Evolutionary conservation across 1,284 basidiomycete species (phyloP).

Genomic region (Phellinidium pouzarii): DNA sequence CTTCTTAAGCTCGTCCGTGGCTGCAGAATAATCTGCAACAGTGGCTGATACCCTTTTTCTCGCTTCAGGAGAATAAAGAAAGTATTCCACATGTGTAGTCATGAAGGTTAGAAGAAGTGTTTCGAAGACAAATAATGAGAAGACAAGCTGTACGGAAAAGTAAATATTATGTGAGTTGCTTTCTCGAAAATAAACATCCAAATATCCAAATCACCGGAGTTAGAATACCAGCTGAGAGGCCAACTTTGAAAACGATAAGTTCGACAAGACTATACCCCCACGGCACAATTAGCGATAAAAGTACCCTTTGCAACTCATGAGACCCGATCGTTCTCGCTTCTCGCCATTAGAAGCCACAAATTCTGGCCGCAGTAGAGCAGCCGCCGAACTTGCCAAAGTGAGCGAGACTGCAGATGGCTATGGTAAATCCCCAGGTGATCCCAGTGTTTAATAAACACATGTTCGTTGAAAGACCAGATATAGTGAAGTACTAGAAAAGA

Average conservation of each 20-base stretch:
- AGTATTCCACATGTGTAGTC: constrained; percentile 80
- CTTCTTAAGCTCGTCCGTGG: constrained; percentile 25
- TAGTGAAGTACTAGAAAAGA: constrained; percentile 45
- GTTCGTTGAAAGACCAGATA: constrained; percentile 63
- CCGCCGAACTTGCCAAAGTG: constrained; percentile 56
- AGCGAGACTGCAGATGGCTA: constrained; percentile 43
- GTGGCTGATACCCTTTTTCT: constrained; percentile 42
- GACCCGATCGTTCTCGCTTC: constrained; percentile 63
- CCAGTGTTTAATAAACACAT: constrained; percentile 55
- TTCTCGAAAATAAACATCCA: constrained; percentile 11
- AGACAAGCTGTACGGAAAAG: constrained; percentile 42
- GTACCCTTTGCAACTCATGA: constrained; percentile 72
- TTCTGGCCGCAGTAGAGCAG: constrained; percentile 46
- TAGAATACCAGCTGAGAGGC: constrained; percentile 65
- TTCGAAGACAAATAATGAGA: constrained; percentile 90
- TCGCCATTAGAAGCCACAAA: constrained; percentile 48
- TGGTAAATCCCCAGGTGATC: constrained; percentile 57
- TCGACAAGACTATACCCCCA: constrained; percentile 35
- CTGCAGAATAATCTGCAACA: constrained; percentile 41
- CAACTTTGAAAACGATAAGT: constrained; percentile 69
- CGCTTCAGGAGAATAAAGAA: constrained; percentile 66
- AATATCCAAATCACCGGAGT: constrained; percentile 36
- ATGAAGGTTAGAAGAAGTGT: constrained; percentile 82
- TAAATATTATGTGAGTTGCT: constrained; percentile 2
- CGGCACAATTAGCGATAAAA: not conserved